Evolutionary conservation across 441 rosid genomes (phyloP), one percentile per base, ranked within the genome.

Genomic region (Gossypium gossypioides): DNA sequence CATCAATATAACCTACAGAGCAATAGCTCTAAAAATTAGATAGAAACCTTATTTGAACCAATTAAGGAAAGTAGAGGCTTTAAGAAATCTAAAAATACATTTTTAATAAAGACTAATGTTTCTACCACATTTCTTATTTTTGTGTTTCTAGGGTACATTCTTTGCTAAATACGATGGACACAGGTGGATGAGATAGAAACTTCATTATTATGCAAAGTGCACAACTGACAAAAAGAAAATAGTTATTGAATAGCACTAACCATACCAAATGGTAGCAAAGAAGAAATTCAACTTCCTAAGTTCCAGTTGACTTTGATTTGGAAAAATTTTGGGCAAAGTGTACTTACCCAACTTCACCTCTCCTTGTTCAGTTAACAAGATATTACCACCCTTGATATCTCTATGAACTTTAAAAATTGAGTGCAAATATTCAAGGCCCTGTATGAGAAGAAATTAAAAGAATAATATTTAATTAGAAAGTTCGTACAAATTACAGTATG

Each of bases 331-430:
- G 25, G 62, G 71, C 54, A 62, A 78, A 73, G 55, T 61, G 44
- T 78, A 85, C 99, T 86, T 77, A 92, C 99, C 99, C 84, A 96
- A 82, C 79, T 96, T 96, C 79, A 96, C 98, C 80, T 96, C 99
- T 81, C 98, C 99, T 85, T 96, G 98, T 72, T 96, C 98, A 13
- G 99, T 92, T 59, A 96, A 84, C 86, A 96, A 89, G 82, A 96
- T 90, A 88, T 96, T 96, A 74, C 99, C 98, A 80, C 99, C 98
- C 75, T 96, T 96, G 69, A 96, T 96, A 84, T 96, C 99, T 87
- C 99, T 85, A 77, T 92, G 99, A 74, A 96, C 99, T 86, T 96
- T 96, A 85, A 83, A 95, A 84, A 96, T 96, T 61, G 96, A 85
- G 78, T 96, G 99, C 91, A 96, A 81, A 83, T 96, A 96, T 22